Evolutionary conservation across 202 grass and related monocot genomes (phyloP), one percentile per base, ranked within the genome.

Genomic region (Sporobolus alterniflorus): DNA sequence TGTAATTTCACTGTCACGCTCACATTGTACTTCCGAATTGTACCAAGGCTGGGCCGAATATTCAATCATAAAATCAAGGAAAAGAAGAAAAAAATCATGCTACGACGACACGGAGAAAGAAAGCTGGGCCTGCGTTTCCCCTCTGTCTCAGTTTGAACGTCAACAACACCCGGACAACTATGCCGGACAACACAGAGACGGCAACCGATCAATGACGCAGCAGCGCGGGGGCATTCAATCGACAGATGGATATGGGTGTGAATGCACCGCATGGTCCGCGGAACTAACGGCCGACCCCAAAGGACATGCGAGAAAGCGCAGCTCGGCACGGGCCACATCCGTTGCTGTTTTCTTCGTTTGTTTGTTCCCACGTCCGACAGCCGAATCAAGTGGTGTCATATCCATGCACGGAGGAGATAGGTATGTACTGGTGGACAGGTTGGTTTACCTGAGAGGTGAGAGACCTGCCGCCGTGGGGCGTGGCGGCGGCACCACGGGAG

Each of bases 391-490:
- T 10, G 25, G 36, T 41, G 74, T 75, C 56, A 54, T 10, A 54
- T 71, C 65, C 24, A 50, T 24, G 65, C 42, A 70, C 30, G 7
- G 32, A 65, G 15, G 11, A n/a, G 21, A 7, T 7, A 21, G 6
- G 47, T 20, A 18, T 5, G 16, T 52, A n/a, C 36, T 39, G 36
- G 5, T 52, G 54, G n/a, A 33, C 18, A 11, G 2, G 50, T 36
- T 29, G 64, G 61, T 67, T 65, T 90, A 94, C 94, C 87, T 97
- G 94, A 12, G 94, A 88, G 64, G 89, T 92, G 74, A 97, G 87
- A 30, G 91, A 94, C 86, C 84, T 96, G 85, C 84, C 67, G 80
- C 69, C 84, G 25, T 64, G 81, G 31, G 84, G 73, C 46, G 91
- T 68, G 77, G 82, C 82, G 51, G 75, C 87, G 49, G 62, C 91